Percentiles rank a stretch among this genome's conserved stretches.
Evolutionary conservation across 2,329 filamentous ascomycete species (phyloP).

Genomic region (Blastomyces parvus): DNA sequence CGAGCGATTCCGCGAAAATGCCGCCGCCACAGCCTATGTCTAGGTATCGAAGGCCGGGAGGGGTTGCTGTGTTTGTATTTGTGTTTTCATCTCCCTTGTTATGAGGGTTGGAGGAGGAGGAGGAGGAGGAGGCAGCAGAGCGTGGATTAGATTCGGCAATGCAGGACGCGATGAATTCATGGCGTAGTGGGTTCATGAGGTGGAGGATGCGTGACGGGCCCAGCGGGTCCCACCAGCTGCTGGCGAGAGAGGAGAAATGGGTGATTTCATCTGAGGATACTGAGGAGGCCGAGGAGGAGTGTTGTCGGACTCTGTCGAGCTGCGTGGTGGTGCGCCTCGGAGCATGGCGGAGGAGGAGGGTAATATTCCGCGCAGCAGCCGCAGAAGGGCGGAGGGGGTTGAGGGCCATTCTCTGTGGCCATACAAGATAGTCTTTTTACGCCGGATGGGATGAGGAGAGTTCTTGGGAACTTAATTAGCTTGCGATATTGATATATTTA

Average conservation of each 20-base stretch:
- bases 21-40: constrained; percentile 94
- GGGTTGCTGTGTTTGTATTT: constrained; percentile 11
- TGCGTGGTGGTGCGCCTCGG: constrained; percentile 8
- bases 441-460: neutral
- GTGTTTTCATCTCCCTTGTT: neutral
- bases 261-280: constrained; percentile 84
- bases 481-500: neutral
- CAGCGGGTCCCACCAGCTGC: constrained; percentile 94
- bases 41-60: constrained; percentile 57
- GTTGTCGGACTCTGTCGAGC: constrained; percentile 12
- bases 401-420: constrained; percentile 5
- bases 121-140: constrained; percentile 20
- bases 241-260: constrained; percentile 89
- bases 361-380: constrained; percentile 10
- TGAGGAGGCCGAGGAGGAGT: constrained; percentile 42
- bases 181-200: constrained; percentile 94
- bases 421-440: neutral
- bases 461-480: neutral
- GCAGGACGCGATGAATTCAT: constrained; percentile 78
- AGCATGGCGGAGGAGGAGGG: constrained; percentile 11
- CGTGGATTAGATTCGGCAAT: constrained; percentile 40
- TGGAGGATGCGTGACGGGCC: constrained; percentile 87
- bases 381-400: constrained; percentile 4
- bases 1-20: constrained; percentile 72
- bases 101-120: constrained; percentile 8